phyloP scores from a whole-genome alignment of 108 stramenopile species.

The Cyclostephanos tholiformis region DNA sequence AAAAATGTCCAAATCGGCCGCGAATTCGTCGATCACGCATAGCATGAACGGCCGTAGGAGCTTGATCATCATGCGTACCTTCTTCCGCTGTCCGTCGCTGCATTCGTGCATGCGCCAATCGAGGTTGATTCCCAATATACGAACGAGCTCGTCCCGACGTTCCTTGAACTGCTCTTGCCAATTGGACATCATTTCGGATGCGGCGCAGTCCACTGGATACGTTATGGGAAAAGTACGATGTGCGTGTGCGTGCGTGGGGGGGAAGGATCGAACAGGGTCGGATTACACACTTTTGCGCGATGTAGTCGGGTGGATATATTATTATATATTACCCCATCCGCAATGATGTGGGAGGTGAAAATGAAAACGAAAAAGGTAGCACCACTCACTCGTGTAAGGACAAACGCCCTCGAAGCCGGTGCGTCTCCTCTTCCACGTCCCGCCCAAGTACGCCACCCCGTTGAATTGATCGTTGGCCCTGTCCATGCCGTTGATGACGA shows the following conservation, averaged over 20 bases:
- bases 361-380: background rate
- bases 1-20: conserved; percentile 52
- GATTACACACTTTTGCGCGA: too few species aligned
- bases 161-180: conserved; percentile 71
- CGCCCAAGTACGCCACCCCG: conserved; percentile 51
- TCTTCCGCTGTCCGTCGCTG: conserved; percentile 55
- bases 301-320: too few species aligned
- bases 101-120: conserved; percentile 86
- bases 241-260: too few species aligned
- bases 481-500: conserved; percentile 24
- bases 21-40: conserved; percentile 47
- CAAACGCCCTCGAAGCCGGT: conserved; percentile 54
- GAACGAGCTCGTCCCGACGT: conserved; percentile 70
- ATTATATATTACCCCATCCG: too few species aligned
- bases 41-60: conserved; percentile 43
- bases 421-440: conserved; percentile 50
- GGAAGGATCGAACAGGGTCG: too few species aligned
- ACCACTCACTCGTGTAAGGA: conserved; percentile 44
- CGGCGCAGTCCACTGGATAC: conserved; percentile 42
- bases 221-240: conserved; percentile 69
- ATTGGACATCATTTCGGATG: conserved; percentile 72
- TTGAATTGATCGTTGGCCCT: conserved; percentile 45
- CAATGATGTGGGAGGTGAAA: background rate
- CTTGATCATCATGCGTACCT: conserved; percentile 57
- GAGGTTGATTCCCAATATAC: conserved; percentile 73